Conservation (phyloP, 2,329 filamentous ascomycete species). For the Colletotrichum higginsianum region DNA sequence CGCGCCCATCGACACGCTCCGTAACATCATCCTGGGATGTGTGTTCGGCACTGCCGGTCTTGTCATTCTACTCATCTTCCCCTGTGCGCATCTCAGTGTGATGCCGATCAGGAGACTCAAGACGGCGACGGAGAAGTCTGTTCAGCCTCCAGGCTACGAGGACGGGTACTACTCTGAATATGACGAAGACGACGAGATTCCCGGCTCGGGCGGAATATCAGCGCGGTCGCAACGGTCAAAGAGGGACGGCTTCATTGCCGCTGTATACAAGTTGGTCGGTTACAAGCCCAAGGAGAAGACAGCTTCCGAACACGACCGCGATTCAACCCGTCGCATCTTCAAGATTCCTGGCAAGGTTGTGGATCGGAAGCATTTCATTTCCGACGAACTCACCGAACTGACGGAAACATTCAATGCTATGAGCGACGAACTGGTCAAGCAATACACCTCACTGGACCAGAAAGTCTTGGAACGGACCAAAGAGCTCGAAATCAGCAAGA, state of each 20-base stretch:
- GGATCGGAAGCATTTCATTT: constrained; percentile 80
- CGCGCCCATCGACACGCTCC: constrained; percentile 80
- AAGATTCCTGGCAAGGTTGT: constrained; percentile 89
- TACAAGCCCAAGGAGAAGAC: constrained; percentile 45
- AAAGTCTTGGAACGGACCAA: constrained; percentile 86
- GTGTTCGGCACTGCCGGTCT: constrained; percentile 87
- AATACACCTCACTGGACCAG: constrained; percentile 87
- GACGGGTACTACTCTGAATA: constrained; percentile 59
- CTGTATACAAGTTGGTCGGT: constrained; percentile 41
- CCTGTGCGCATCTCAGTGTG: constrained; percentile 86
- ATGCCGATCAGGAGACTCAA: constrained; percentile 84
- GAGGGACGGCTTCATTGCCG: constrained; percentile 50
- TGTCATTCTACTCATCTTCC: constrained; percentile 80
- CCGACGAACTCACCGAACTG: constrained; percentile 88
- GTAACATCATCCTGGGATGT: constrained; percentile 85
- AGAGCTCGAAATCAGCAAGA: constrained; percentile 90
- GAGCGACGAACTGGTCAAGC: constrained; percentile 89
- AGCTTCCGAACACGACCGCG: constrained; percentile 53
- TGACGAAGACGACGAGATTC: constrained; percentile 61
- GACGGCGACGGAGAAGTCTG: constrained; percentile 80
- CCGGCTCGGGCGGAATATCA: constrained; percentile 57
- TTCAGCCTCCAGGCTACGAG: constrained; percentile 75
- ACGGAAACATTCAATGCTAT: constrained; percentile 93
- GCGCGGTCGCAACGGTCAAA: constrained; percentile 59
- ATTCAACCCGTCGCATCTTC: constrained; percentile 71